Conservation (phyloP, 1,284 basidiomycete species). For the Hypsizygus ulmarius region DNA sequence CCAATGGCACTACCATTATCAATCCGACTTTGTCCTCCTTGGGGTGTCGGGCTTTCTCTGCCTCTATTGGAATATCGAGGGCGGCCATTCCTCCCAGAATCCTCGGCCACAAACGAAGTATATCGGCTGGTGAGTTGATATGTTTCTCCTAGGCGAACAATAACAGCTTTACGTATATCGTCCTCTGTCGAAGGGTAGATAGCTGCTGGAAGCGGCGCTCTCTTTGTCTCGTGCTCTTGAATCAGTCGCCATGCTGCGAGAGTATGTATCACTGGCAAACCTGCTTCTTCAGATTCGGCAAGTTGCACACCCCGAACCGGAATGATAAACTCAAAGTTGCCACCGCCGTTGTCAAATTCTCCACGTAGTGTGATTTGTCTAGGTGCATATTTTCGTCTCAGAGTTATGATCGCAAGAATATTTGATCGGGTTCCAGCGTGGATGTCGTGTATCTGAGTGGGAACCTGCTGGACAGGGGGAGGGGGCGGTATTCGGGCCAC, state of each 20-base stretch:
- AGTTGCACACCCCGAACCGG: slow-evolving; percentile 39
- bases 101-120: slow-evolving; percentile 58
- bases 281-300: slow-evolving; percentile 25
- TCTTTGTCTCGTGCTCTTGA: slow-evolving; percentile 39
- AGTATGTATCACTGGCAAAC: slow-evolving; percentile 45
- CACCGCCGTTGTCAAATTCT: slow-evolving; percentile 31
- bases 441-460: slow-evolving; percentile 37
- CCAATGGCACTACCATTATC: not conserved
- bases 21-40: not conserved
- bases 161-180: slow-evolving; percentile 40
- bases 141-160: slow-evolving; percentile 45
- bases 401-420: slow-evolving; percentile 43
- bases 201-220: slow-evolving; percentile 31
- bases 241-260: slow-evolving; percentile 53
- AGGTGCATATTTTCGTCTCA: slow-evolving; percentile 33
- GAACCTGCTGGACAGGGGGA: slow-evolving; percentile 43
- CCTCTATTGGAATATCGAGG: not conserved
- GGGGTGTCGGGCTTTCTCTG: not conserved
- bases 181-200: slow-evolving; percentile 26
- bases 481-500: slow-evolving; percentile 25
- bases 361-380: slow-evolving; percentile 38
- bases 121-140: slow-evolving; percentile 52
- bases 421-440: slow-evolving; percentile 46
- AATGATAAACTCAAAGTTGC: slow-evolving; percentile 34
- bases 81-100: slow-evolving; percentile 24